Evolutionary conservation across 2,329 filamentous ascomycete species (phyloP), one percentile per base, ranked within the genome.

Genomic region (Rhytidhysteron rufulum): DNA sequence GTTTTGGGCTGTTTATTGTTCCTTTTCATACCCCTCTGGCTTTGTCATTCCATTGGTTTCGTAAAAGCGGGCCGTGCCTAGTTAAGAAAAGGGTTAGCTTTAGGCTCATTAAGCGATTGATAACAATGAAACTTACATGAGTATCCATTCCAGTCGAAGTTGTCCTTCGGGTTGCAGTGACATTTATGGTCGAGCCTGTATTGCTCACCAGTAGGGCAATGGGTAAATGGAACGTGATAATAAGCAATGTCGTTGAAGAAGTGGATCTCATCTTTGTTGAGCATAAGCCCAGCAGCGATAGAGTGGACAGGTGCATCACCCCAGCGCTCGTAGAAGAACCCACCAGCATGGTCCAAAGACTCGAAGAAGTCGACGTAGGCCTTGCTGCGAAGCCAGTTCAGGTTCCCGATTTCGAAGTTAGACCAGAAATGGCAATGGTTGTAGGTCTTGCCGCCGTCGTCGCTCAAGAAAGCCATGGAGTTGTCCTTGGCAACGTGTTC

Each of bases 401-500:
- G 77, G 69, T 85, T 94, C 50, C 91, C 93, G 53, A 98, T 85
- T 67, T 98, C 93, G 54, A 98, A 98, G 75, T 98, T 98, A 60
- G 91, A 97, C 93, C 93, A 98, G 66, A 98, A 96, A 67, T 98
- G 93, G 73, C 93, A 98, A 65, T 90, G 82, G 73, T 97, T 98
- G 74, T 97, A 98, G 5, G 80, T 89, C 44, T 93, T 83, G 45
- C 94, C 93, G 39, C 80, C 83, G 54, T 98, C 90, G 54, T 96
- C 88, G 62, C 88, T 95, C 57, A 98, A 71, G 70, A 95, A 97
- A 4, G 75, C 79, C 84, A 98, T 85, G 1, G 86, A 86, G 71
- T 98, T 98, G 55, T 80, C 85, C 54, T 85, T 72, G 11, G 75
- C 79, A 61, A 98, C 80, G 66, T 98, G 86, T 70, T 98, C 85